Evolutionary conservation across 2,329 filamentous ascomycete genomes (phyloP), one percentile per base, ranked within the genome.

Genomic region (Nannizziopsis arthrosporioides): DNA sequence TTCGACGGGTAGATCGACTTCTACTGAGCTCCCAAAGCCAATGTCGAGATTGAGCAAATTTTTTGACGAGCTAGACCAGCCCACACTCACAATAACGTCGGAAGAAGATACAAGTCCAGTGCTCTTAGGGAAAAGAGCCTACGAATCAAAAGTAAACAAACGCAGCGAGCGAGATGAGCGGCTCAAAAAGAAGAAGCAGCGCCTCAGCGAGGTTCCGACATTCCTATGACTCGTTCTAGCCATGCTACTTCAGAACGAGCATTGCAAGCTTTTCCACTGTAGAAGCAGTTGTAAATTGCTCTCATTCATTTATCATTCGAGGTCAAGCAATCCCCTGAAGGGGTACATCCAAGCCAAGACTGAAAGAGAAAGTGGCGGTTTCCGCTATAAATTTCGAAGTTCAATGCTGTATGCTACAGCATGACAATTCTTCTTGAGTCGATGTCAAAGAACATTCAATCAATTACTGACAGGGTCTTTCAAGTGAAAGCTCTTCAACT

Each of bases 401-500:
- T n/a, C n/a, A n/a, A n/a, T n/a, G n/a, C n/a, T n/a, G n/a, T n/a
- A n/a, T 27, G 22, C 22, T 7, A 27, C 7, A 27, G 7, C 22
- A 27, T 27, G 22, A 27, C 15, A 36, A 36, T 36, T 15, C 34
- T 15, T n/a, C 9, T 36, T 5, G 9, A 10, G 27, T 4, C n/a
- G 31, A 19, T 15, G 8, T 5, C 14, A 15, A 35, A 44, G n/a
- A n/a, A 38, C 14, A 43, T 17, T 12, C 27, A 17, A n/a, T 22
- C 1, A 41, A 49, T 54, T 55, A 76, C 67, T 76, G 76, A 77
- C 76, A 60, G 80, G 78, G 48, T 93, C 80, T 71, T 95, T 95
- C 63, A 95, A 64, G 67, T 96, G 90, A 66, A 84, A 93, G 73
- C 85, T 94, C 81, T 95, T 95, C 59, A 94, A 75, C 75, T 92